A percentile compares a stretch with the other conserved stretches of the same genome.
phyloP scores from a whole-genome alignment of 495 filamentous ascomycete species.

The Sabuloglossum arenarium region DNA sequence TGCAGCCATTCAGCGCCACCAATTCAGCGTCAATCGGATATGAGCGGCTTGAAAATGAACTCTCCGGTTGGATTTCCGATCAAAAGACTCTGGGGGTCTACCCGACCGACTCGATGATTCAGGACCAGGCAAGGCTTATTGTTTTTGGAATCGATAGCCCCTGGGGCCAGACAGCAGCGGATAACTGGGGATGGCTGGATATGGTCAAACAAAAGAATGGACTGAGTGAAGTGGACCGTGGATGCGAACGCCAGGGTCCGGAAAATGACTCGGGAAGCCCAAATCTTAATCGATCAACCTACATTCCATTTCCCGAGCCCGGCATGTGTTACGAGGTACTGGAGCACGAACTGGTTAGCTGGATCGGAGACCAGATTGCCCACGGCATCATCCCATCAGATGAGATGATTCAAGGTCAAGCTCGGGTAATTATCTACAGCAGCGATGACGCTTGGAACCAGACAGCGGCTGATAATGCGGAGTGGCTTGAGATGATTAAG shows the following conservation, averaged over 20 bases:
- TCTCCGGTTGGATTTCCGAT: conserved; percentile 31
- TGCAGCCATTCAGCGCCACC: conserved; percentile 17
- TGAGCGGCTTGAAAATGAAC: conserved; percentile 31
- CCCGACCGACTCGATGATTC: conserved; percentile 40
- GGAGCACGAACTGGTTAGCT: conserved; percentile 35
- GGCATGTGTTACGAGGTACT: conserved; percentile 25
- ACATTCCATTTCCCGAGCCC: not conserved
- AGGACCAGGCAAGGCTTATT: conserved; percentile 39
- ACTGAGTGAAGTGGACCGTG: not conserved
- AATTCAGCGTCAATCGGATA: conserved; percentile 10
- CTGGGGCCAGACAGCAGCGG: conserved; percentile 53
- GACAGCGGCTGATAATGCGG: conserved; percentile 43
- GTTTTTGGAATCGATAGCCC: conserved; percentile 44
- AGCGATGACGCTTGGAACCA: conserved; percentile 51
- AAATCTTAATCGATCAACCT: not conserved
- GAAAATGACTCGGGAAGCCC: not conserved
- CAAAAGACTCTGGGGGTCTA: conserved; percentile 28
- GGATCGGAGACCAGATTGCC: conserved; percentile 25
- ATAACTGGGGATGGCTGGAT: conserved; percentile 37
- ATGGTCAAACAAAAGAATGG: conserved; percentile 22
- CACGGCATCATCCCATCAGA: conserved; percentile 35
- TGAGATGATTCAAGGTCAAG: conserved; percentile 38
- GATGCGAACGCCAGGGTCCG: not conserved
- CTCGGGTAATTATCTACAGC: conserved; percentile 41
- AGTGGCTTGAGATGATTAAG: conserved; percentile 32